phyloP scores from a whole-genome alignment of 1,139 yeast species.

The Yamadazyma triangularis region DNA sequence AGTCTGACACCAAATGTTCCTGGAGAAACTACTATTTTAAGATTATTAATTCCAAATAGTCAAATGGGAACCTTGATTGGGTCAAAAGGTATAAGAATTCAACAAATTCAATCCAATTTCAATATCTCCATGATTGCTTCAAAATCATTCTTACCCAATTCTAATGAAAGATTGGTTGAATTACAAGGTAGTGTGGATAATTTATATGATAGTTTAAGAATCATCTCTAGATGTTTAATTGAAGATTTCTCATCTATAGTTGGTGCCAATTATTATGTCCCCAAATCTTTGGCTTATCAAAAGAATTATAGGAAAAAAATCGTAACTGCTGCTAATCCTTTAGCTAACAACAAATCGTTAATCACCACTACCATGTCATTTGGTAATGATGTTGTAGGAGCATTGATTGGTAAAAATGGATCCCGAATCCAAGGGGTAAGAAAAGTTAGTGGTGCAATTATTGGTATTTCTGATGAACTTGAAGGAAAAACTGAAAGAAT shows the following conservation, averaged over 20 bases:
- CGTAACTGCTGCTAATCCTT: not conserved
- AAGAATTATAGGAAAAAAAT: no score
- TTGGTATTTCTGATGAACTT: conserved; percentile 71
- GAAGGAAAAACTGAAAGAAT: conserved; percentile 62
- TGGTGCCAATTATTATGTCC: conserved; percentile 63
- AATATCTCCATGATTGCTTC: conserved; percentile 84
- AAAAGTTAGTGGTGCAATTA: conserved; percentile 73
- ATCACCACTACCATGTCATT: conserved; percentile 43
- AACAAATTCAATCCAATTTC: conserved; percentile 67
- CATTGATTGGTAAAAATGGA: conserved; percentile 85
- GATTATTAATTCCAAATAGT: conserved; percentile 76
- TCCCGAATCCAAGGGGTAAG: conserved; percentile 84
- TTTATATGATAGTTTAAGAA: conserved; percentile 54
- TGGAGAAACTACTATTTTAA: conserved; percentile 53
- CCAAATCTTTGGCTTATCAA: conserved; percentile 22
- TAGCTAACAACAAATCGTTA: conserved; percentile 1
- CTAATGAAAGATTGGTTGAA: conserved; percentile 86
- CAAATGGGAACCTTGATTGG: conserved; percentile 94
- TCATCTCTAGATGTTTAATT: conserved; percentile 67
- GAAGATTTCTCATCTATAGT: conserved; percentile 68
- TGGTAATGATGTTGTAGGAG: conserved; percentile 86
- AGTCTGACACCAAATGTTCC: conserved; percentile 47
- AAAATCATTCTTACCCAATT: conserved; percentile 76
- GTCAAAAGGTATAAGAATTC: conserved; percentile 76
- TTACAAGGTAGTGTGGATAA: conserved; percentile 75